A percentile compares a stretch with the other conserved stretches of the same genome.
phyloP scores from a whole-genome alignment of 1,284 basidiomycete genomes.

The Tremellales sp. region DNA sequence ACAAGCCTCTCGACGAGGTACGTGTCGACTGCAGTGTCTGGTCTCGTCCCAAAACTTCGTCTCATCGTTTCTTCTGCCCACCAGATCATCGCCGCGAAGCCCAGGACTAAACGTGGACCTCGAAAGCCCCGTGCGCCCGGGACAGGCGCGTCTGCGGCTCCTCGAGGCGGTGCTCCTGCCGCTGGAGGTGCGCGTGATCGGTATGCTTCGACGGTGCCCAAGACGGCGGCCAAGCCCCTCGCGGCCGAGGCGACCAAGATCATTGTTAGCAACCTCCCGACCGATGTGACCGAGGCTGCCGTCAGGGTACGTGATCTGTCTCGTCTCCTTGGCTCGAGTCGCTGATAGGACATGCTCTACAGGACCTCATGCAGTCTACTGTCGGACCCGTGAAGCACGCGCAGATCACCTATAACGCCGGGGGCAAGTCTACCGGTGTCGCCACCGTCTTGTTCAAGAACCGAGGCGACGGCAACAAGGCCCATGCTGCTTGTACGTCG shows the following conservation, averaged over 20 bases:
- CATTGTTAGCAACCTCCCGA: constrained; percentile 90
- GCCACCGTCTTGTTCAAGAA: constrained; percentile 83
- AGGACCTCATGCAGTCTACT: constrained; percentile 91
- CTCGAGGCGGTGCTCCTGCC: too few species aligned
- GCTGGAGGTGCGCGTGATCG: constrained; percentile 55
- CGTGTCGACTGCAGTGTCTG: constrained; percentile 32
- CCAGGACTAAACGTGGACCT: constrained; percentile 36
- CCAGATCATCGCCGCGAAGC: constrained; percentile 70
- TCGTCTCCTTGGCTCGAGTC: not conserved
- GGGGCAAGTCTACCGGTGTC: constrained; percentile 83
- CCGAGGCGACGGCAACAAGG: constrained; percentile 85
- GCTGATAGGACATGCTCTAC: constrained; percentile 6
- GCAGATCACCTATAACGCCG: constrained; percentile 76
- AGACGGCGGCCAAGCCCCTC: constrained; percentile 45
- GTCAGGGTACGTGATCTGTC: constrained; percentile 66
- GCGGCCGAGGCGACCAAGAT: constrained; percentile 71
- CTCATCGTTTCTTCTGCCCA: constrained; percentile 11
- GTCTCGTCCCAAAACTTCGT: constrained; percentile 9
- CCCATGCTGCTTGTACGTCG: constrained; percentile 68
- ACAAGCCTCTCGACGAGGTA: constrained; percentile 87
- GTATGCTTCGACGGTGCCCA: constrained; percentile 34
- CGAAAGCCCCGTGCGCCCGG: constrained; percentile 7
- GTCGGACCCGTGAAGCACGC: constrained; percentile 83
- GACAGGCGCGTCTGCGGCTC: constrained; percentile 7
- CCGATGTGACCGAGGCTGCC: constrained; percentile 90